Evolutionary conservation across 1,139 yeast genomes (phyloP), one percentile per base, ranked within the genome.

Genomic region (Blastobotrys arbuscula): DNA sequence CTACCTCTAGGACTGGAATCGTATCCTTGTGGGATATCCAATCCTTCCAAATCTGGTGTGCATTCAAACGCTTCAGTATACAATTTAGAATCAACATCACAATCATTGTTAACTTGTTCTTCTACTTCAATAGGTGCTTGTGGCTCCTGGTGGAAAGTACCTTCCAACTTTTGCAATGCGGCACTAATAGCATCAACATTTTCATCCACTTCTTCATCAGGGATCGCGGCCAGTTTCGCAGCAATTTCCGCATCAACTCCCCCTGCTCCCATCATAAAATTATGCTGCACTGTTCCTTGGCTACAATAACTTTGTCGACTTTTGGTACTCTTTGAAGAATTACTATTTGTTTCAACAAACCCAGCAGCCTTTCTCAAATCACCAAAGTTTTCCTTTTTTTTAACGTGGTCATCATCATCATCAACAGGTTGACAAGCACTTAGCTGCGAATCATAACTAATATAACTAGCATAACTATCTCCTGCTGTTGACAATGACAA

Each of bases 81-180:
- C 30, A 50, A 26, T 9, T 48, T 21, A 1, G 53, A 47, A 23
- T 44, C 45, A 8, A 34, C 18, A 34, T 15, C 20, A 16, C 9
- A 5, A 30, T 26, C 15, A 20, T 15, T 10, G 30, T 4, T 19
- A 13, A 5, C 5, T 15, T 12, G 21, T n/a, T n/a, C n/a, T n/a
- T 15, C 9, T 24, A 16, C 20, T 15, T 13, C n/a, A n/a, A n/a
- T 23, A 19, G 10, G 12, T 24, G 12, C 6, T 33, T 46, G 10
- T 7, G 10, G 44, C 37, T 45, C 48, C 47, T 55, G 57, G 13
- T 46, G 49, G 39, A 54, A 75, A 37, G 74, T 78, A 0, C 96
- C 97, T 65, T 86, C 95, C 28, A 89, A 70, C 63, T 85, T 87
- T 62, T 74, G 73, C 53, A 89, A 71, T 0, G 97, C 92, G 48